phyloP scores from a whole-genome alignment of 2,329 filamentous ascomycete species.

The Paramyrothecium roridum region DNA sequence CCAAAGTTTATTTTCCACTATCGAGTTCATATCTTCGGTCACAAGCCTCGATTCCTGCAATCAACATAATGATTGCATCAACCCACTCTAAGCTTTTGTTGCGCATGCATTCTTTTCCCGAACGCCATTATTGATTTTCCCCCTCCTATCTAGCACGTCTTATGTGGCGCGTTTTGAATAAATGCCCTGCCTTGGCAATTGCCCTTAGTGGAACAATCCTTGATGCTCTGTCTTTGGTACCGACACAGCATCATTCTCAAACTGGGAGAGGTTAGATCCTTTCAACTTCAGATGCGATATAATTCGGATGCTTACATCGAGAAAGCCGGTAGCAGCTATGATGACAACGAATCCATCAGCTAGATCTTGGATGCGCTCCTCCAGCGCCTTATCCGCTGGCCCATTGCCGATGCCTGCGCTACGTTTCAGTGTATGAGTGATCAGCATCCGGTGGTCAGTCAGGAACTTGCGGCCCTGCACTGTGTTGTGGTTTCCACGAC shows the following conservation, averaged over 20 bases:
- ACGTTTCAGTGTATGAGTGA: constrained; percentile 87
- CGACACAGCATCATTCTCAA: constrained; percentile 35
- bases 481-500: constrained; percentile 78
- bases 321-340: constrained; percentile 77
- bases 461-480: constrained; percentile 78
- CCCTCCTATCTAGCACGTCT: not conserved
- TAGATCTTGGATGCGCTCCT: constrained; percentile 68
- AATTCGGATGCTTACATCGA: constrained; percentile 64
- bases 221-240: constrained; percentile 28
- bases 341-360: constrained; percentile 83
- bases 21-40: too few species aligned
- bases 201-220: constrained; percentile 35
- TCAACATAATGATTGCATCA: not conserved
- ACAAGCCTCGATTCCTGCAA: not conserved
- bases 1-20: too few species aligned
- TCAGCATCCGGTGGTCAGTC: constrained; percentile 75
- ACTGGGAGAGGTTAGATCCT: constrained; percentile 24
- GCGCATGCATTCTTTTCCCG: not conserved
- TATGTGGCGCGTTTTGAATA: too few species aligned
- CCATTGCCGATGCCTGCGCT: constrained; percentile 70
- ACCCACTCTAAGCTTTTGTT: not conserved
- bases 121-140: not conserved
- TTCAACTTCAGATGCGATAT: not conserved
- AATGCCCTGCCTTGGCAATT: not conserved
- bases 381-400: constrained; percentile 37